A percentile compares a stretch with the other conserved stretches of the same genome.
Conservation (phyloP, 192 early-diverging fungal species). For the Coemansia sp. region DNA sequence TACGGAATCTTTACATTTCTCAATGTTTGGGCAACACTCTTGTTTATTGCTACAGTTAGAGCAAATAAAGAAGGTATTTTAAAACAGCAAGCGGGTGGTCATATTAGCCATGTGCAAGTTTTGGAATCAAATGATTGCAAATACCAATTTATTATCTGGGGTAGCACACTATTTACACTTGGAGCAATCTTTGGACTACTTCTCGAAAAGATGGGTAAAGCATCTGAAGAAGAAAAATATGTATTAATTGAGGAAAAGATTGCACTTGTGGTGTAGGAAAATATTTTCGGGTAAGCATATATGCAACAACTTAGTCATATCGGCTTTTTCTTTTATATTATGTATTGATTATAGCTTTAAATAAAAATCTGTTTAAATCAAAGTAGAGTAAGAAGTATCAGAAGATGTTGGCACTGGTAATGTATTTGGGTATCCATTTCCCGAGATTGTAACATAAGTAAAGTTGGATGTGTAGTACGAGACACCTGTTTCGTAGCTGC, state of each 20-base stretch:
- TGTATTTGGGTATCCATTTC: neutral
- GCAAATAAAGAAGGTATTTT: neutral
- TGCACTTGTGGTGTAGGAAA: neutral
- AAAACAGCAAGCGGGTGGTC: neutral
- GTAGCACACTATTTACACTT: neutral
- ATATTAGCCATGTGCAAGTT: neutral
- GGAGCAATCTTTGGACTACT: neutral
- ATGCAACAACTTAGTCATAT: too few species aligned
- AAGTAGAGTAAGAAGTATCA: neutral
- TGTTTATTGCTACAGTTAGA: constrained; percentile 1
- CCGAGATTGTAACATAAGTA: constrained; percentile 1
- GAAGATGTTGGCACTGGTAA: neutral
- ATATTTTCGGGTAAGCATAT: too few species aligned
- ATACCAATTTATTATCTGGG: neutral
- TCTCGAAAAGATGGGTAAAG: neutral
- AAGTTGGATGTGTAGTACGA: constrained; percentile 12
- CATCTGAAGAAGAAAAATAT: neutral
- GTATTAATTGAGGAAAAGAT: neutral
- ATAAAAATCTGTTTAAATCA: too few species aligned
- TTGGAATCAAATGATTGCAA: neutral
- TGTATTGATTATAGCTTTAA: too few species aligned
- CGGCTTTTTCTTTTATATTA: neutral
- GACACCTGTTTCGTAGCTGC: constrained; percentile 25
- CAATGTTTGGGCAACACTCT: constrained; percentile 4
- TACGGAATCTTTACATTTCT: constrained; percentile 4